Evolutionary conservation across 2,329 filamentous ascomycete species (phyloP).

Genomic region (Neodidymelliopsis sp.): DNA sequence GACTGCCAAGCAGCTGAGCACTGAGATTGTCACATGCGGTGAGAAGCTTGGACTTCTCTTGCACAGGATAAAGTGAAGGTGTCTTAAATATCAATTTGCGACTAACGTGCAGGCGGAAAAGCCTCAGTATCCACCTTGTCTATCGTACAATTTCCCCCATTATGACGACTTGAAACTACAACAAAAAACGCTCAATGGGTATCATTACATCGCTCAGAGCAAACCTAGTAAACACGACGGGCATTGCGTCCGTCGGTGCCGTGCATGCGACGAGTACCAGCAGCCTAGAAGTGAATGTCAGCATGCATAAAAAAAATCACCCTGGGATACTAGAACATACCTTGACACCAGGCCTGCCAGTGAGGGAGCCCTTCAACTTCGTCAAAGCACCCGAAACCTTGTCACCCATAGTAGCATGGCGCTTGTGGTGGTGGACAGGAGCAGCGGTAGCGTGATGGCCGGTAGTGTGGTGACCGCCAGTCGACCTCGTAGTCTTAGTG

Average conservation of each 20-base stretch:
- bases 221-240: conserved; percentile 36
- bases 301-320: not conserved
- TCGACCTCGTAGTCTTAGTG: conserved; percentile 54
- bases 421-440: conserved; percentile 66
- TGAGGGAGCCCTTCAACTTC: conserved; percentile 75
- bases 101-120: no score
- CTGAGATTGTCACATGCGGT: no score
- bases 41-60: no score
- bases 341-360: conserved; percentile 74
- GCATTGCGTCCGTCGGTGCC: conserved; percentile 73
- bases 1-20: no score
- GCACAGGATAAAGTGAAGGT: no score
- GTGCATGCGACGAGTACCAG: conserved; percentile 75
- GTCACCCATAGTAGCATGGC: conserved; percentile 74
- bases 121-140: no score
- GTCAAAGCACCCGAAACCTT: conserved; percentile 80
- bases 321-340: conserved; percentile 46
- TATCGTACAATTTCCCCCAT: conserved; percentile 1
- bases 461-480: conserved; percentile 44
- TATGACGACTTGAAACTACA: not conserved
- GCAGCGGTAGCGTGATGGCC: conserved; percentile 34
- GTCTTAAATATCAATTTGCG: no score
- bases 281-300: conserved; percentile 61
- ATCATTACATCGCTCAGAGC: not conserved
- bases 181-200: conserved; percentile 10